Base-by-base conservation (phyloP, 2,329 filamentous ascomycete genomes). In the Trichoderma cornu-damae region DNA sequence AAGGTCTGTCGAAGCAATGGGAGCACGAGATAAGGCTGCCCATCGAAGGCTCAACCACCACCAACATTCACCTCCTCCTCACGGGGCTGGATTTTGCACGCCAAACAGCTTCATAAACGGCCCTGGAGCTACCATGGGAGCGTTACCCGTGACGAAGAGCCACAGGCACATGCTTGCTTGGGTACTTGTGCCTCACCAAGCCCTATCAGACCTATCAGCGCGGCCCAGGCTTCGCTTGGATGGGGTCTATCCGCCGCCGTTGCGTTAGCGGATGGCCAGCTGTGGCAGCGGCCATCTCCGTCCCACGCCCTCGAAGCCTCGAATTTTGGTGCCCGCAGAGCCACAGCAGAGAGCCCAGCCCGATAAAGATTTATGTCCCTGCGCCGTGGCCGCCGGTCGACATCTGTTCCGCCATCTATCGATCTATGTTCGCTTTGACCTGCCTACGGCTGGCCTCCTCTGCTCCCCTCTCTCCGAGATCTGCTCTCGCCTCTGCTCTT, bases 201-300 rank as follows among this genome's bases (percentile, higher is more conserved):
- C 57, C 57, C 49, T 54, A 58, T 42, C 49, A 58, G 43, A 30
- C 57, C 57, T 58, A 58, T 58, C 57, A 54, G 57, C n/a, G 49
- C 35, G 49, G 20, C 48, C 47, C 20, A 52, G 32, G 40, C 47
- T 28, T 52, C 40, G 56, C 56, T 46, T 53, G 57, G 47, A 48
- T 37, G 47, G 49, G 49, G 28, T 34, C 42, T 37, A 54, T 46
- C 40, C 43, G 35, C 30, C 42, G 57, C 42, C 16, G 43, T 53
- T 48, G 28, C 43, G 42, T 53, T 58, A 58, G 57, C 43, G 49
- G 57, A 47, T 55, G 30, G 54, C 56, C 38, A 51, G 47, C 46
- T 51, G 38, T 50, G 24, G 47, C 46, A 42, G 57, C 57, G 57
- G 57, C 32, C 57, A 48, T 54, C 57, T 51, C 57, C 57, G 57